A percentile compares a stretch with the other conserved stretches of the same genome.
Conservation (phyloP, 306 rosid genomes). For the Malus sieversii region DNA sequence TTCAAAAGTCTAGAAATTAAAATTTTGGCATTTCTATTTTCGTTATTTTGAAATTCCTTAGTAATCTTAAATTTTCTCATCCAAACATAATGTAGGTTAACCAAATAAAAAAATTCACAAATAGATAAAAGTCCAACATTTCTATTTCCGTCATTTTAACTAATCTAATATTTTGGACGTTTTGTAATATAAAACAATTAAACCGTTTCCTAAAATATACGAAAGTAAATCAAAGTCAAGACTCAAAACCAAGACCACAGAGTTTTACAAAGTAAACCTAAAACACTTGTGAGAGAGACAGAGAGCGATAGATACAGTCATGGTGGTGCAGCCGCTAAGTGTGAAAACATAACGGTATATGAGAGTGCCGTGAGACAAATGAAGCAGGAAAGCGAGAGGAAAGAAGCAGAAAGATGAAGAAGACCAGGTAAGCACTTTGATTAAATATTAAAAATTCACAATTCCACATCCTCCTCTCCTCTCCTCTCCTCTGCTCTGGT, state of each 20-base stretch:
- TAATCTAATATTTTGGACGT: too few relatives aligned
- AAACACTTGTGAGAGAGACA: neutral
- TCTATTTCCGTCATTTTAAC: too few relatives aligned
- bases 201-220: neutral
- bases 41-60: too few relatives aligned
- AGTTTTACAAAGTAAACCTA: neutral
- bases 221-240: too few relatives aligned
- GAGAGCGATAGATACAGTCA: neutral
- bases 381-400: neutral
- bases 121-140: too few relatives aligned
- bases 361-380: neutral
- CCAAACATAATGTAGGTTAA: too few relatives aligned
- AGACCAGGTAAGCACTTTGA: slow-evolving; percentile 5
- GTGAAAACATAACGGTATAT: neutral
- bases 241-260: neutral
- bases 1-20: too few relatives aligned
- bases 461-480: neutral
- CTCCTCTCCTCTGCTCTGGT: too few relatives aligned
- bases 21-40: too few relatives aligned
- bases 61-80: too few relatives aligned
- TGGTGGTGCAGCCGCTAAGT: neutral
- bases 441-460: neutral
- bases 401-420: slow-evolving; percentile 2
- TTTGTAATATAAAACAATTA: neutral
- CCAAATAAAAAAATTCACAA: too few relatives aligned